Base-by-base conservation (phyloP, 2,329 filamentous ascomycete genomes). In the Xylariaceae sp. region DNA sequence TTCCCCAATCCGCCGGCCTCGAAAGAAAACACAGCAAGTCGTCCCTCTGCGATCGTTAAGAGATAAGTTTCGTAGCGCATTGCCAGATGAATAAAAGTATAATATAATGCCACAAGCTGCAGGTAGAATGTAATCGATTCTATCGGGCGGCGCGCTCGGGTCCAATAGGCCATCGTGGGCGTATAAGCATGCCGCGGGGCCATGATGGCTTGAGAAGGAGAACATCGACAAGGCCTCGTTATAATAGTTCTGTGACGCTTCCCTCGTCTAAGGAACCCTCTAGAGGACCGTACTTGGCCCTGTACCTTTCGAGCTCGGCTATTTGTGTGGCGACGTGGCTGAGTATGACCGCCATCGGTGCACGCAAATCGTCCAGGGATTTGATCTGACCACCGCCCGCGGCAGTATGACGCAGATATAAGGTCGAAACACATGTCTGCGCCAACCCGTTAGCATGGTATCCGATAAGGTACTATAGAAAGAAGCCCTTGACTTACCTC, bases 341-440 rank as follows among this genome's bases (percentile, higher is more conserved):
- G 18, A 95, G 76, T 18, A 96, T 80, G 15, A 86, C 81, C 10
- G 77, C 71, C 80, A 96, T 96, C 2, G 91, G 88, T 18, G 83
- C 86, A 10, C 89, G 84, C 56, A 95, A 81, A 60, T 89, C 81
- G 49, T 87, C 79, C 22, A 95, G 80, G 58, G 79, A 76, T 42
- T 77, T 73, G 46, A 89, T 78, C 1, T 71, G 70, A 39, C 77
- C 81, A 63, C 86, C 82, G 12, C 90, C 89, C 32, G 80, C 79
- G 61, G 89, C 82, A 70, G 95, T 81, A 70, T 95, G 87, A 46
- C 92, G 86, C 64, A 96, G 76, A 12, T 84, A 77, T 47, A 96
- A 80, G 0, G 89, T 90, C 30, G 87, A 88, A 62, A 92, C 81
- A 67, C 89, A 94, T 48, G 89, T 86, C 90, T 95, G 61, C 50